These are phyloP conservation scores for Ophiognomonia clavigignenti-juglandacearum DNA, from an alignment of 2,329 filamentous ascomycete species.

Conservation along the genomic window DNA sequence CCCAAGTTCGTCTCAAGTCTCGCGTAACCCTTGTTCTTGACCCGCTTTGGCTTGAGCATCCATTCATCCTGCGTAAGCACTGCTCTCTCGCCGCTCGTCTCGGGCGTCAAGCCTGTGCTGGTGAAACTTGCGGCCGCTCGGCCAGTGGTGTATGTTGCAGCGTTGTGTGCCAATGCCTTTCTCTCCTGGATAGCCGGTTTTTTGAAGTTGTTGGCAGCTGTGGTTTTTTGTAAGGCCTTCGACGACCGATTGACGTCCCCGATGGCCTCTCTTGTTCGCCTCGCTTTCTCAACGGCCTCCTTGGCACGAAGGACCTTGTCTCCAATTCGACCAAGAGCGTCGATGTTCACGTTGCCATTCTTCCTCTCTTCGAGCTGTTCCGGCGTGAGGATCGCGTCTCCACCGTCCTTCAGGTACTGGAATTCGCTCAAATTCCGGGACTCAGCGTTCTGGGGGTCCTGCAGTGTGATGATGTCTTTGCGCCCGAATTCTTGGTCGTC, in stretches of 20 bases:
- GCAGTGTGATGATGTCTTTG: slow-evolving; percentile 90
- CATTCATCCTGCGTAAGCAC: slow-evolving; percentile 91
- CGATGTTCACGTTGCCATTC: slow-evolving; percentile 68
- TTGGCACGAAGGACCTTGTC: slow-evolving; percentile 87
- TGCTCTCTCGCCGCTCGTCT: slow-evolving; percentile 83
- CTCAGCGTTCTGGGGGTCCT: slow-evolving; percentile 88
- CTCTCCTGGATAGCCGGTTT: slow-evolving; percentile 50
- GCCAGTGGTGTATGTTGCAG: slow-evolving; percentile 85
- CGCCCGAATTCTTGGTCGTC: slow-evolving; percentile 82
- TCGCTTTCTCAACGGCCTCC: slow-evolving; percentile 86
- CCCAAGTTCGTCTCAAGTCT: slow-evolving; percentile 84
- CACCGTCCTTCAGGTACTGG: slow-evolving; percentile 82
- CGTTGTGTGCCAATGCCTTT: slow-evolving; percentile 66
- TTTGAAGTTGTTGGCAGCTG: slow-evolving; percentile 25
- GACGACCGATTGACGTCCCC: slow-evolving; percentile 51
- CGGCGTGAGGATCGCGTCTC: slow-evolving; percentile 60
- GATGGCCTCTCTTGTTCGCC: slow-evolving; percentile 64
- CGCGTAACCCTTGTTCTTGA: slow-evolving; percentile 88
- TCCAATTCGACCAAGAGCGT: slow-evolving; percentile 70
- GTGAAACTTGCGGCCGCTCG: slow-evolving; percentile 91
- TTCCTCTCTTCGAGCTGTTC: slow-evolving; percentile 65
- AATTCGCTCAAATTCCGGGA: slow-evolving; percentile 80
- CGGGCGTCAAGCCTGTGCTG: slow-evolving; percentile 86
- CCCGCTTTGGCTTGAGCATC: slow-evolving; percentile 84
- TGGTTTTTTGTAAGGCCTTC: slow-evolving; percentile 30